phyloP scores from a whole-genome alignment of 805 yeast species.

The Candida sakaeoensis region DNA sequence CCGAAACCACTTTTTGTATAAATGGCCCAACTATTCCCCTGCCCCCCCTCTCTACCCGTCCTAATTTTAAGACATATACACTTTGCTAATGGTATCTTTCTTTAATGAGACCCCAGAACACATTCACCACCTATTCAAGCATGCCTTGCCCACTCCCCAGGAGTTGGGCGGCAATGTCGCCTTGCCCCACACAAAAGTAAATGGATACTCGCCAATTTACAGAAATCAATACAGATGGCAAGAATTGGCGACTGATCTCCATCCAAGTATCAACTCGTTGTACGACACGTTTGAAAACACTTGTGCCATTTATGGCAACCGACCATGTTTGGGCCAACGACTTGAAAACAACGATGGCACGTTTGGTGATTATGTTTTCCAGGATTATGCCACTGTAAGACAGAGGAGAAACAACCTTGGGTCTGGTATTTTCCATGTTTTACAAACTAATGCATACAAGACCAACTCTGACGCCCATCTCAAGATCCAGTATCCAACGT shows the following conservation, averaged over 20 bases:
- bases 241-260: slow-evolving; percentile 30
- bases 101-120: slow-evolving; percentile 14
- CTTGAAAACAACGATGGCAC: slow-evolving; percentile 21
- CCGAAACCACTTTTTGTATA: no score
- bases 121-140: slow-evolving; percentile 12
- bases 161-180: slow-evolving; percentile 10
- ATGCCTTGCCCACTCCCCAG: slow-evolving; percentile 7
- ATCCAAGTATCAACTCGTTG: slow-evolving; percentile 43
- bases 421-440: slow-evolving; percentile 32
- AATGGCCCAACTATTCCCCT: neutral
- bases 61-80: neutral
- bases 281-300: slow-evolving; percentile 44
- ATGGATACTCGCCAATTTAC: slow-evolving; percentile 29
- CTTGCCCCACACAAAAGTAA: slow-evolving; percentile 15
- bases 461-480: slow-evolving; percentile 16
- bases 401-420: slow-evolving; percentile 30
- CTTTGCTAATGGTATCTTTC: slow-evolving; percentile 4
- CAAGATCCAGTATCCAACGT: slow-evolving; percentile 5
- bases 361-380: slow-evolving; percentile 28
- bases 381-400: slow-evolving; percentile 23
- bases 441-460: slow-evolving; percentile 31
- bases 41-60: neutral
- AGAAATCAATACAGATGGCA: slow-evolving; percentile 20
- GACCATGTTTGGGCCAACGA: slow-evolving; percentile 48
- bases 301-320: slow-evolving; percentile 30